Evolutionary conservation across 2,329 filamentous ascomycete species (phyloP).

Genomic region (Gnomoniopsis sp.): DNA sequence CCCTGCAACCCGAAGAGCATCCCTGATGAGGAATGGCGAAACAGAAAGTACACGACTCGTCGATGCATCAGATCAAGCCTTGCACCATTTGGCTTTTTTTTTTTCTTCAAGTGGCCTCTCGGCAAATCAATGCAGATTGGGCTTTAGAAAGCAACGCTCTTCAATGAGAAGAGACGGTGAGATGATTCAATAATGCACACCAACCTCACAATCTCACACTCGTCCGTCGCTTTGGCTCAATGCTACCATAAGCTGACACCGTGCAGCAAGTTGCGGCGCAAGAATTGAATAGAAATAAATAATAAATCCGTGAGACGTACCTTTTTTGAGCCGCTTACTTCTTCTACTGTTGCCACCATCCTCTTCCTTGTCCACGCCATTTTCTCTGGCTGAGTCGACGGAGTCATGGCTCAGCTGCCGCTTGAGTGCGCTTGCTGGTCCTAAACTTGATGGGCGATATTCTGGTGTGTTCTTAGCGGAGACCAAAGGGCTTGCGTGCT

Average conservation of each 20-base stretch:
- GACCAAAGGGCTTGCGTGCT: conserved; percentile 58
- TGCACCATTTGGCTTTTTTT: background rate
- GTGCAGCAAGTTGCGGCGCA: background rate
- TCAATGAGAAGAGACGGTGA: background rate
- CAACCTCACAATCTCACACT: background rate
- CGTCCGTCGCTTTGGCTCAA: background rate
- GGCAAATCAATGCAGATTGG: background rate
- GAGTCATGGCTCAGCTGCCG: conserved; percentile 67
- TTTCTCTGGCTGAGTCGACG: conserved; percentile 45
- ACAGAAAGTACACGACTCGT: conserved; percentile 16
- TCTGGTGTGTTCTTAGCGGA: conserved; percentile 65
- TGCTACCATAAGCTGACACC: conserved; percentile 1
- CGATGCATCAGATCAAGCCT: background rate
- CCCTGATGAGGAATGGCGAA: conserved; percentile 8
- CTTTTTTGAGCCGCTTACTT: conserved; percentile 91
- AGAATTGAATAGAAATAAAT: background rate
- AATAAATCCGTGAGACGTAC: conserved; percentile 39
- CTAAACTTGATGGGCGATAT: conserved; percentile 52
- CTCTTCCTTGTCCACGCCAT: conserved; percentile 51
- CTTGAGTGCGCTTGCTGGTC: conserved; percentile 65
- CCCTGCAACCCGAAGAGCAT: conserved; percentile 16
- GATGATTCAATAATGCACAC: conserved; percentile 1
- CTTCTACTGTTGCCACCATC: conserved; percentile 67
- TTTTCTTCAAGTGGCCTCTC: background rate
- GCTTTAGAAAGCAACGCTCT: background rate